Conservation (phyloP, 2,329 filamentous ascomycete genomes). For the Alternaria infectoria region DNA sequence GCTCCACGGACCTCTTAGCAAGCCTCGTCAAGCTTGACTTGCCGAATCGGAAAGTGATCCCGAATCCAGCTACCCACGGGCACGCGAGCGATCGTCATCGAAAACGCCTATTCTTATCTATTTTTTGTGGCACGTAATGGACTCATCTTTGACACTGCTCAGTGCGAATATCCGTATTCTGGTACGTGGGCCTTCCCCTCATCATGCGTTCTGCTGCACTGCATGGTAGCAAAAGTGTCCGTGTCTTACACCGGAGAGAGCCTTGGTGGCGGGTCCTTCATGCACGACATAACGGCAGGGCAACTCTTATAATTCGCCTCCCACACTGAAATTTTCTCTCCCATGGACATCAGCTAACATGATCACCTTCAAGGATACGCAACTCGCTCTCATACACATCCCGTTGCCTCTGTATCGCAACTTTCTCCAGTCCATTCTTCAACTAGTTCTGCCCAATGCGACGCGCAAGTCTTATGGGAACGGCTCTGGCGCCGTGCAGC, state of each 20-base stretch:
- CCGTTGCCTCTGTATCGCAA: constrained; percentile 77
- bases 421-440: constrained; percentile 87
- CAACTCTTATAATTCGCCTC: constrained; percentile 42
- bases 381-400: constrained; percentile 88
- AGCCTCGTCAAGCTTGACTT: constrained; percentile 35
- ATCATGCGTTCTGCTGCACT: constrained; percentile 29
- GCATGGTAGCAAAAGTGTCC: constrained; percentile 17
- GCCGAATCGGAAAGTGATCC: constrained; percentile 26
- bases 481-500: constrained; percentile 40
- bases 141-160: constrained; percentile 54
- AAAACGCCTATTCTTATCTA: constrained; percentile 42
- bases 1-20: constrained; percentile 28
- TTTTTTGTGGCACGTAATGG: constrained; percentile 45
- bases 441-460: constrained; percentile 73
- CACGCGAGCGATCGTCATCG: constrained; percentile 38
- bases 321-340: constrained; percentile 28
- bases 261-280: constrained; percentile 32
- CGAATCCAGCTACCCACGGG: constrained; percentile 37
- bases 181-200: constrained; percentile 46
- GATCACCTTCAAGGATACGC: constrained; percentile 71
- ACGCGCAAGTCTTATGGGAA: constrained; percentile 40
- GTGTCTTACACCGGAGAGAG: constrained; percentile 31
- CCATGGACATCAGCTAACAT: constrained; percentile 42
- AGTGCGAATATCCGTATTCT: constrained; percentile 58
- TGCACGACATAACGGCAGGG: constrained; percentile 35